A percentile compares a stretch with the other conserved stretches of the same genome.
These are phyloP conservation scores for Benincasa hispida DNA, from an alignment of 306 rosid genomes.

Conservation along the genomic window DNA sequence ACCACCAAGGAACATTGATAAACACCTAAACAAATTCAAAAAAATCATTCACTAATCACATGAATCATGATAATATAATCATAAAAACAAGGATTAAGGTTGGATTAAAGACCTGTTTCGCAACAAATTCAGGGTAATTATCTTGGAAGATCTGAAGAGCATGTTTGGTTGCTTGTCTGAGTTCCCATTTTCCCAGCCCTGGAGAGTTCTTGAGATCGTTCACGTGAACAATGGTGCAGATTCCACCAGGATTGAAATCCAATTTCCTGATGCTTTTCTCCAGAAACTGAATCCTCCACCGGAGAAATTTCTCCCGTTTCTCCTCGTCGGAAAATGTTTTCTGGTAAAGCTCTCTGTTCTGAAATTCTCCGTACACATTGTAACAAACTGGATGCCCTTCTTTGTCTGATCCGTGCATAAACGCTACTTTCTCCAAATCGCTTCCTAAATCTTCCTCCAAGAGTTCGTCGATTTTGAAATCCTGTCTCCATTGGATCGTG, in stretches of 20 bases:
- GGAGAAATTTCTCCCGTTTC: conserved; percentile 39
- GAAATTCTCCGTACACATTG: conserved; percentile 45
- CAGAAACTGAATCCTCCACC: conserved; percentile 51
- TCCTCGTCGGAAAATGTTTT: conserved; percentile 47
- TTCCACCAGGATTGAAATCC: conserved; percentile 50
- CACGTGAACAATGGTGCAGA: conserved; percentile 49
- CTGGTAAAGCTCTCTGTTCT: conserved; percentile 44
- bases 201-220: conserved; percentile 61
- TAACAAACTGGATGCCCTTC: conserved; percentile 76
- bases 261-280: conserved; percentile 53
- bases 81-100: not conserved
- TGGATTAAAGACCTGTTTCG: conserved; percentile 41
- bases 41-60: not conserved
- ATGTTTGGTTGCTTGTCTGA: conserved; percentile 60
- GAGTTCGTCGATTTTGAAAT: conserved; percentile 36
- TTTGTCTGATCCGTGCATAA: conserved; percentile 47
- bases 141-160: conserved; percentile 59
- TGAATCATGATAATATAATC: not conserved
- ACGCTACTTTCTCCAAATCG: conserved; percentile 35
- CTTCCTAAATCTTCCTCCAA: conserved; percentile 26
- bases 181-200: conserved; percentile 56
- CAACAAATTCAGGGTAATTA: conserved; percentile 65
- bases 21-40: conserved; percentile 33
- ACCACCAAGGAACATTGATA: conserved; percentile 85
- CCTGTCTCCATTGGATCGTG: conserved; percentile 57